Percentiles rank a stretch among this genome's conserved stretches.
These are phyloP conservation scores for Apiospora malaysiana DNA, from an alignment of 2,329 filamentous ascomycete genomes.

Conservation along the genomic window DNA sequence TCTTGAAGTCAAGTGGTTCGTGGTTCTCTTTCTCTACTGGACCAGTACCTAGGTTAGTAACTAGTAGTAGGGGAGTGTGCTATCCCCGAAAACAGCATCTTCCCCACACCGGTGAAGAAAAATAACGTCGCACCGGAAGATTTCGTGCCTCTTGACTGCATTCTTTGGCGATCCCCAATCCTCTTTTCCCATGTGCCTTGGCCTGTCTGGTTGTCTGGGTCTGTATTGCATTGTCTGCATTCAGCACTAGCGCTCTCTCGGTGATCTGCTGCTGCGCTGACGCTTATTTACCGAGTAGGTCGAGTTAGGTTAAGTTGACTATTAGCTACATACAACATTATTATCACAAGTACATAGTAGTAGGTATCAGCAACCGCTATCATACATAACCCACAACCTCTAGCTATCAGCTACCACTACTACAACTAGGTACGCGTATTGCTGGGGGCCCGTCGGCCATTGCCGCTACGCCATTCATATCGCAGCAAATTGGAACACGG, in stretches of 20 bases:
- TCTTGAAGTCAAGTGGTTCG: neutral
- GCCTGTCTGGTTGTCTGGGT: neutral
- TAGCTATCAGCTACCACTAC: too few relatives aligned
- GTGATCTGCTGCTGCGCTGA: neutral
- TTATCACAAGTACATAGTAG: too few relatives aligned
- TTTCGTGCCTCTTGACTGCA: slow-evolving; percentile 2
- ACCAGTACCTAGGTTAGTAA: neutral
- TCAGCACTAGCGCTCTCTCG: neutral
- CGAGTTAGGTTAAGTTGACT: too few relatives aligned
- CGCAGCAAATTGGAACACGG: neutral
- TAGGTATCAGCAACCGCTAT: too few relatives aligned
- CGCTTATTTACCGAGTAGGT: neutral
- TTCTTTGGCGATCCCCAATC: neutral
- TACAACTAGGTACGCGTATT: neutral
- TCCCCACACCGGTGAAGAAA: slow-evolving; percentile 18
- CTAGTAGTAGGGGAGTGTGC: neutral
- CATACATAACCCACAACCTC: too few relatives aligned
- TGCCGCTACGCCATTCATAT: slow-evolving; percentile 5
- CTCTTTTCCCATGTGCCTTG: neutral
- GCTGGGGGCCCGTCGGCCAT: slow-evolving; percentile 1
- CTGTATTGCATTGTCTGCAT: neutral
- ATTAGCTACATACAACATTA: too few relatives aligned
- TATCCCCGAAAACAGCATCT: neutral
- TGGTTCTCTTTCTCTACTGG: neutral
- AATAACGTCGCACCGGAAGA: slow-evolving; percentile 16